Evolutionary conservation across 371 early-diverging fungal species (phyloP), one percentile per base, ranked within the genome.

Genomic region (Quaeritorhiza haematococci): DNA sequence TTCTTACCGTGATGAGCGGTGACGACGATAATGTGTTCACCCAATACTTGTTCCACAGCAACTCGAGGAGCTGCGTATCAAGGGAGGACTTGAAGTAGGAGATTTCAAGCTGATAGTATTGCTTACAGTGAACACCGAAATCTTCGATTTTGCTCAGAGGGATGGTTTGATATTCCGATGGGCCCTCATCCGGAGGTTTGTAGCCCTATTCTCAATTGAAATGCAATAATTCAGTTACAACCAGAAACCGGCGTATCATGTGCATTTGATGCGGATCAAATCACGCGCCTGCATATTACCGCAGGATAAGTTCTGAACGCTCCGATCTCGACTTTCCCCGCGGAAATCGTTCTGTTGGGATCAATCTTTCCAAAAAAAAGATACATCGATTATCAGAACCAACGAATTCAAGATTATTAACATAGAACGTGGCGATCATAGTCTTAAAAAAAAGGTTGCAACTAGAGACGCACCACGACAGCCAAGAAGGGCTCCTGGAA

Each of bases 1-100:
- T 52, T n/a, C 78, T 68, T 84, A 87, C 93, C 29, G 91, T 84
- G 30, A 93, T 72, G n/a, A 97, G 76, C 10, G 93, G 85, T 0
- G 92, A 91, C 68, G 92, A 90, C 3, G 94, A 87, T 28, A 98
- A 77, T 0, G 95, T 96, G 65, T 90, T 88, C 29, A 92, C 84
- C 98, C 98, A 96, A 73, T 95, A 95, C 71, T 94, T 92, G 62
- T 91, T 87, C 96, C 96, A 96, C 55, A 98, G 82, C 46, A 86
- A 80, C 55, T 95, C 94, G 49, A 98, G 67, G 46, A 98, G 72
- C 32, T 85, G 77, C 3, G 78, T 78, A 73, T 98, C 98, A 49
- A 92, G 68, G 3, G 78, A 69, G 19, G 97, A 96, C 71, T 95
- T 96, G 75, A 96, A 96, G 71, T 91, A 91, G 1, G 90, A 84